Conservation (phyloP, 192 early-diverging fungal genomes). For the Coemansia sp. region DNA sequence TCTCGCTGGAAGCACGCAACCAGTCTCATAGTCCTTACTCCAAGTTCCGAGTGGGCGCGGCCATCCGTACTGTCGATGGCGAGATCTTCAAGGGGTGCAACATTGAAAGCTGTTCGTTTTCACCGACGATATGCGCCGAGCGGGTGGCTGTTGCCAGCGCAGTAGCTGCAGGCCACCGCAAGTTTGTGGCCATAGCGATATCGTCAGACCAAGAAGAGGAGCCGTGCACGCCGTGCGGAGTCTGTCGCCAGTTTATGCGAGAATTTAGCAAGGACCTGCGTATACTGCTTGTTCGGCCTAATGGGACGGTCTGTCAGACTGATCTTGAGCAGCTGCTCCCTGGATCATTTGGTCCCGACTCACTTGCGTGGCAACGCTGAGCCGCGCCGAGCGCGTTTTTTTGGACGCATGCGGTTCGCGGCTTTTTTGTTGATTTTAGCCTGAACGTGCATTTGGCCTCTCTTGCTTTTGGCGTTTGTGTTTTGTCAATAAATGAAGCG, state of each 20-base stretch:
- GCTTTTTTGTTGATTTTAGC: not conserved
- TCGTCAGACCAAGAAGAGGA: slow-evolving; percentile 60
- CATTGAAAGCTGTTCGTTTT: slow-evolving; percentile 88
- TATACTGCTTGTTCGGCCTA: slow-evolving; percentile 60
- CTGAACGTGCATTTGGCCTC: too few relatives aligned
- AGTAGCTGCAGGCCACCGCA: slow-evolving; percentile 74
- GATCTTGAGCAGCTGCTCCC: slow-evolving; percentile 64
- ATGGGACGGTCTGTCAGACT: slow-evolving; percentile 56
- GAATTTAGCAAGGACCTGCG: slow-evolving; percentile 73
- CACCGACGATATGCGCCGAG: slow-evolving; percentile 87
- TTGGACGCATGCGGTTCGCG: not conserved
- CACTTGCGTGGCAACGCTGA: slow-evolving; percentile 18
- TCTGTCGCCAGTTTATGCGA: slow-evolving; percentile 75
- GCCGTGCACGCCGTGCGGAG: slow-evolving; percentile 64
- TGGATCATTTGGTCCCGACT: slow-evolving; percentile 71
- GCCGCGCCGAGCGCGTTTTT: slow-evolving; percentile 3
- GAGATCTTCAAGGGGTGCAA: slow-evolving; percentile 74
- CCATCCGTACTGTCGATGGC: slow-evolving; percentile 69
- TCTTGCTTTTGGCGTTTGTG: not conserved
- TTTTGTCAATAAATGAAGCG: not conserved
- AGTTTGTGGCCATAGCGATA: slow-evolving; percentile 77
- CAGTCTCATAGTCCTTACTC: slow-evolving; percentile 86
- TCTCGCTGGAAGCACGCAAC: slow-evolving; percentile 60
- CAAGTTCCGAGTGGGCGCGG: slow-evolving; percentile 88
- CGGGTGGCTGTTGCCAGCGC: slow-evolving; percentile 87